Evolutionary conservation across 257 asterid species (phyloP).

Genomic region (Apocynum venetum): DNA sequence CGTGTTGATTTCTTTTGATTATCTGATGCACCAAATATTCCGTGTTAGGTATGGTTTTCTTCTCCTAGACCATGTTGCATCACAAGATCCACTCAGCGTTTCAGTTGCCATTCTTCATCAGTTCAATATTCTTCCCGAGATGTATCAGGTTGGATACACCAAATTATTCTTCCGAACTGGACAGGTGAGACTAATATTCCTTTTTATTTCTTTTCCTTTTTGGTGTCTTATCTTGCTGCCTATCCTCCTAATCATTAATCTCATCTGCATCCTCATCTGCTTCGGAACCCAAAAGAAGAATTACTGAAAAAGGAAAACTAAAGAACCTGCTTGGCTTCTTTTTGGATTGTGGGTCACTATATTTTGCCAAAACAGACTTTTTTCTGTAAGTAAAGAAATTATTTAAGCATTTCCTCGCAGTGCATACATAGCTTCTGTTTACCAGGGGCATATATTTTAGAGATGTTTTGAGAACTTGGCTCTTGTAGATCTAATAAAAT

Average conservation of each 20-base stretch:
- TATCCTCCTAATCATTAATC: not conserved
- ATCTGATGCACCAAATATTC: slow-evolving; percentile 17
- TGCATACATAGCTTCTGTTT: not conserved
- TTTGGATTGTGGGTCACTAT: not conserved
- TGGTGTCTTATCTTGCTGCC: not conserved
- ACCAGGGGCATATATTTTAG: not conserved
- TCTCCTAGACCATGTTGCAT: slow-evolving; percentile 84
- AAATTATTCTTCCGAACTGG: slow-evolving; percentile 97
- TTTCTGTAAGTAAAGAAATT: not conserved
- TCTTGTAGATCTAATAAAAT: not conserved
- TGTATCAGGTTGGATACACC: slow-evolving; percentile 99
- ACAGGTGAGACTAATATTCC: slow-evolving; percentile 51
- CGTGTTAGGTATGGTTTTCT: slow-evolving; percentile 89
- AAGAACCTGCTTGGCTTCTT: not conserved
- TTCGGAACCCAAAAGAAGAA: not conserved
- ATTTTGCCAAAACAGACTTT: not conserved
- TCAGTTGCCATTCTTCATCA: slow-evolving; percentile 96
- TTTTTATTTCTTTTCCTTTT: not conserved
- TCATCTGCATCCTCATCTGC: not conserved
- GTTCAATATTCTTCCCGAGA: slow-evolving; percentile 93
- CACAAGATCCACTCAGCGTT: slow-evolving; percentile 93
- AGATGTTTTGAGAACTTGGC: not conserved
- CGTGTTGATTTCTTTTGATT: not conserved
- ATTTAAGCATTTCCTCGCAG: not conserved
- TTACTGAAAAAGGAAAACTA: not conserved